phyloP scores from a whole-genome alignment of 2,329 filamentous ascomycete species.

The Pseudopithomyces chartarum region DNA sequence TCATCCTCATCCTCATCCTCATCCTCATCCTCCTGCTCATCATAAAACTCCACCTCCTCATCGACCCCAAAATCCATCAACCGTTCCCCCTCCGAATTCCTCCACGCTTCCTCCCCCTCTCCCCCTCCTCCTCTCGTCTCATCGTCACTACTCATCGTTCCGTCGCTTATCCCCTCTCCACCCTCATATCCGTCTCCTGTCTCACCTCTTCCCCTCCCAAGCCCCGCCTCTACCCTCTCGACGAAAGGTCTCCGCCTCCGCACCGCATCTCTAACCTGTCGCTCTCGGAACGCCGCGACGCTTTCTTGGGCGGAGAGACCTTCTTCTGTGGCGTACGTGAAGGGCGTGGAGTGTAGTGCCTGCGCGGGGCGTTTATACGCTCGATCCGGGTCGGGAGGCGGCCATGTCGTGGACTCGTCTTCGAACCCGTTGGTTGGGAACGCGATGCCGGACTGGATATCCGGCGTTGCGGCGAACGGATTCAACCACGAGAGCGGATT shows the following conservation, averaged over 20 bases:
- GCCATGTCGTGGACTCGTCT: constrained; percentile 48
- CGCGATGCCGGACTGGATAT: constrained; percentile 56
- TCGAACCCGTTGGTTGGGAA: constrained; percentile 83
- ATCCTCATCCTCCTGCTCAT: constrained; percentile 68
- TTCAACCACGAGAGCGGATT: constrained; percentile 72
- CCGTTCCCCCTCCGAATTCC: constrained; percentile 75
- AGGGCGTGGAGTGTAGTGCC: constrained; percentile 32
- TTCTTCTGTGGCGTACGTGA: constrained; percentile 46
- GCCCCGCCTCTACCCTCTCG: constrained; percentile 42
- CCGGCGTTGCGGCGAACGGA: constrained; percentile 64
- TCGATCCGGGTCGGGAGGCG: constrained; percentile 57
- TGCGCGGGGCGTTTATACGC: constrained; percentile 20
- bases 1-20: constrained; percentile 68
- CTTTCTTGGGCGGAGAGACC: constrained; percentile 48
- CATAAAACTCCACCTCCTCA: constrained; percentile 72
- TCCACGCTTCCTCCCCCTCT: constrained; percentile 67
- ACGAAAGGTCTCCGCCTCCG: constrained; percentile 49
- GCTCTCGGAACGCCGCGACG: constrained; percentile 58
- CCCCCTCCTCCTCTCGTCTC: constrained; percentile 23
- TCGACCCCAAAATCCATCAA: constrained; percentile 80
- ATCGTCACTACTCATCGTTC: constrained; percentile 8
- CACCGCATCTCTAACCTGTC: constrained; percentile 59
- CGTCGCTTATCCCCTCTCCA: constrained; percentile 29
- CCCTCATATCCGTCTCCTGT: constrained; percentile 15
- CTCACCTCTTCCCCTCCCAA: constrained; percentile 8